Conservation (phyloP, 139 green algal genomes). For the Haematococcus lacustris region DNA sequence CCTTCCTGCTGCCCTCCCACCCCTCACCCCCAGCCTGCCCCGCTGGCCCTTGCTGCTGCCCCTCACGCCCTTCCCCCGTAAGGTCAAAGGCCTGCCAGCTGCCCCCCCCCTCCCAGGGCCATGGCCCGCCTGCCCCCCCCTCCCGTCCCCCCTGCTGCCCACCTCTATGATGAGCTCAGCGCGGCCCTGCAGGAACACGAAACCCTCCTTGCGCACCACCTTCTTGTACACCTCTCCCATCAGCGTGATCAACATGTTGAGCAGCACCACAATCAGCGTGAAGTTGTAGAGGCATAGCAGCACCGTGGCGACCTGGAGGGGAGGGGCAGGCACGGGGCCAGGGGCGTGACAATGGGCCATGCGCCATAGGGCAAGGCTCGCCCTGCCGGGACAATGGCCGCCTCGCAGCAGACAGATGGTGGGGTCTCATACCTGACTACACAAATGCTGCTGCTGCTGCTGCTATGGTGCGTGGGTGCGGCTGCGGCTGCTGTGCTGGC, state of each 20-base stretch:
- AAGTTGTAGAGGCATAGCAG: constrained; percentile 35
- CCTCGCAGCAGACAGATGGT: neutral
- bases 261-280: constrained; percentile 25
- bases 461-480: too few species aligned
- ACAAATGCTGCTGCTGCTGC: too few species aligned
- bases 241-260: constrained; percentile 44
- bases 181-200: constrained; percentile 25
- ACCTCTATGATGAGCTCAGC: constrained; percentile 28
- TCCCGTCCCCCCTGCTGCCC: too few species aligned
- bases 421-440: too few species aligned
- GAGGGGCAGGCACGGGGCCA: neutral
- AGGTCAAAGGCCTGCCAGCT: too few species aligned
- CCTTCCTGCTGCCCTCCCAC: too few species aligned
- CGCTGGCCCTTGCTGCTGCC: too few species aligned
- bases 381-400: too few species aligned
- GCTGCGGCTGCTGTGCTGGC: neutral
- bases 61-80: too few species aligned
- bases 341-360: neutral
- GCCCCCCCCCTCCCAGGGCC: too few species aligned
- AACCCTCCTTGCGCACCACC: constrained; percentile 16
- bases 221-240: constrained; percentile 31
- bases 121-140: too few species aligned
- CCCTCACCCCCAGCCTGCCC: too few species aligned
- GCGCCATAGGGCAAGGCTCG: neutral
- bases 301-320: constrained; percentile 20